Evolutionary conservation across 306 rosid species (phyloP).

Genomic region (Citrullus colocynthis): DNA sequence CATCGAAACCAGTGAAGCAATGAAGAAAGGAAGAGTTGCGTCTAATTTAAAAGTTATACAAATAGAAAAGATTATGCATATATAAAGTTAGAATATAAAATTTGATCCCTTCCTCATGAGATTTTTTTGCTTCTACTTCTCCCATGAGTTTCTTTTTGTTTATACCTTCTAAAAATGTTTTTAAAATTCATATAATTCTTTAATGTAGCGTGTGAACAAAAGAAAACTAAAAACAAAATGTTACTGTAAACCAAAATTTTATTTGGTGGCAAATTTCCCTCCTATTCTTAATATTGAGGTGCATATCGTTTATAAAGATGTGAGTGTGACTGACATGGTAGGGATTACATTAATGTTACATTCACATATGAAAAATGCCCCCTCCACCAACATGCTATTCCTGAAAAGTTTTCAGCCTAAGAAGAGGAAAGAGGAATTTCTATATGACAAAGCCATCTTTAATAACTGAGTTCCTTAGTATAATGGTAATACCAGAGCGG

Average conservation of each 20-base stretch:
- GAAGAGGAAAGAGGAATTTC: neutral
- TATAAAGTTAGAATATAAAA: neutral
- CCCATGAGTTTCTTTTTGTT: too few species aligned
- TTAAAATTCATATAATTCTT: too few species aligned
- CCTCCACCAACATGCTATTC: neutral
- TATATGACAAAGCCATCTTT: conserved; percentile 46
- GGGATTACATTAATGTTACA: neutral
- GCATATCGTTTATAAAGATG: neutral
- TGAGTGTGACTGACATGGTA: neutral
- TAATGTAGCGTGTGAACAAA: too few species aligned
- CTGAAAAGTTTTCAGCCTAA: neutral
- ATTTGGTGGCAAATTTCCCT: neutral
- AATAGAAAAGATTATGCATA: neutral
- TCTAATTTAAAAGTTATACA: too few species aligned
- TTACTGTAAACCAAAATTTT: too few species aligned
- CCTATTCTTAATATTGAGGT: neutral
- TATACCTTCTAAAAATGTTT: too few species aligned
- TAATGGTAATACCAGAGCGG: conserved; percentile 63
- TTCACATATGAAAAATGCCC: neutral
- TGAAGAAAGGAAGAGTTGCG: too few species aligned
- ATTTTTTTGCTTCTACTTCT: too few species aligned
- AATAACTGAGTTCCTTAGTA: conserved; percentile 55
- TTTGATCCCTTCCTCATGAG: neutral
- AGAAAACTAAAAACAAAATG: too few species aligned
- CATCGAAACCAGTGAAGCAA: too few species aligned